A percentile compares a stretch with the other conserved stretches of the same genome.
Conservation (phyloP, 768 basidiomycete genomes). For the Rickenella mellea region DNA sequence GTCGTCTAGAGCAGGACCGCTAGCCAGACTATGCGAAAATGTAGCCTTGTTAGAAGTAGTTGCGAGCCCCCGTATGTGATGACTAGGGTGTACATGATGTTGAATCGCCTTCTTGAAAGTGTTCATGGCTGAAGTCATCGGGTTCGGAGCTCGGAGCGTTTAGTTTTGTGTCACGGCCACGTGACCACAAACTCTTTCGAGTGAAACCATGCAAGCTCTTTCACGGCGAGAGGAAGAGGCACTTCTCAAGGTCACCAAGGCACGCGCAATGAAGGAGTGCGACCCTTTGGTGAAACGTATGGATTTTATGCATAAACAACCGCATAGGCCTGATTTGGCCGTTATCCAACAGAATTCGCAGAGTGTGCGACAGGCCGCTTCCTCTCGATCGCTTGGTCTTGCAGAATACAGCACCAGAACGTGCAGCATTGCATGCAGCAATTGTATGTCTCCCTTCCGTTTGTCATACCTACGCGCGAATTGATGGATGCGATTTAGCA, state of each 20-base stretch:
- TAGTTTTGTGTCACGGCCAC: no score
- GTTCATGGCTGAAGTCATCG: neutral
- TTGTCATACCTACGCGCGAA: neutral
- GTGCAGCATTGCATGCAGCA: conserved; percentile 75
- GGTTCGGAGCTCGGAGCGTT: no score
- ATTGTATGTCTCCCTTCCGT: conserved; percentile 43
- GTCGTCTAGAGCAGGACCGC: conserved; percentile 72
- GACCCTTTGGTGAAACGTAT: conserved; percentile 66
- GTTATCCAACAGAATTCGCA: conserved; percentile 55
- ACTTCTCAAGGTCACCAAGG: conserved; percentile 73
- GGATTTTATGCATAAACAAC: conserved; percentile 4
- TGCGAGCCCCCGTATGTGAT: conserved; percentile 33
- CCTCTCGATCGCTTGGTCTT: conserved; percentile 80
- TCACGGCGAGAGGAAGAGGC: conserved; percentile 86
- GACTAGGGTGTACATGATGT: neutral
- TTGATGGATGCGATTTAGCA: neutral
- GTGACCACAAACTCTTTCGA: neutral
- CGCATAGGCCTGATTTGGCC: neutral
- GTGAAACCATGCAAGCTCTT: conserved; percentile 59
- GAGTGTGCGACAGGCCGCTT: conserved; percentile 76
- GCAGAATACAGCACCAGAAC: conserved; percentile 53
- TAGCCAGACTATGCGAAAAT: conserved; percentile 45
- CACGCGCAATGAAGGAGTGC: conserved; percentile 70
- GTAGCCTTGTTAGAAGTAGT: conserved; percentile 26
- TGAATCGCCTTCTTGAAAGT: neutral